phyloP scores from a whole-genome alignment of 306 rosid genomes.

The Biancaea sappan region DNA sequence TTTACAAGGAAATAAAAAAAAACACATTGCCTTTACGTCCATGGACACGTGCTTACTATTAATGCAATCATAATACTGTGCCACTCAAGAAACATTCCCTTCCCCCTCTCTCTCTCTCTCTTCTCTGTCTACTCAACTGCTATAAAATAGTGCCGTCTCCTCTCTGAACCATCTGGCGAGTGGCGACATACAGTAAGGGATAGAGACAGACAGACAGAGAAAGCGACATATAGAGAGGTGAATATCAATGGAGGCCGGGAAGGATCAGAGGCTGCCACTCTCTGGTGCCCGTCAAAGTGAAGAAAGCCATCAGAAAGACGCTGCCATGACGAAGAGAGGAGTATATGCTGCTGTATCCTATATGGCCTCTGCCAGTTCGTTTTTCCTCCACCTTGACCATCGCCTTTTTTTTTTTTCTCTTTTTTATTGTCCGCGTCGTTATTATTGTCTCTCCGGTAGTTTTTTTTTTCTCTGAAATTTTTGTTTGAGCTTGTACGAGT shows the following conservation, averaged over 20 bases:
- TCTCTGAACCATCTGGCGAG: neutral
- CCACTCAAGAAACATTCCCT: constrained; percentile 16
- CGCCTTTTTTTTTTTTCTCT: neutral
- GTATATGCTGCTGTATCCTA: constrained; percentile 69
- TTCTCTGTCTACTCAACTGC: neutral
- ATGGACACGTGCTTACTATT: neutral
- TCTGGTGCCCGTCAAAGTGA: constrained; percentile 20
- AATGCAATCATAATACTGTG: constrained; percentile 1
- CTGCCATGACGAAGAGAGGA: constrained; percentile 61
- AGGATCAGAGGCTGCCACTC: constrained; percentile 41
- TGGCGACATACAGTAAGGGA: neutral
- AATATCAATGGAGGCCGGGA: constrained; percentile 43
- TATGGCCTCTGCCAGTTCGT: constrained; percentile 70
- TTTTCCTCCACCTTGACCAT: neutral
- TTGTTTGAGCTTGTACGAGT: neutral
- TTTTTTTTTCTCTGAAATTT: neutral
- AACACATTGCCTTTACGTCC: too few species aligned
- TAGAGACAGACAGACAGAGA: neutral
- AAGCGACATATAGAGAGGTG: neutral
- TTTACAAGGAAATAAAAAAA: too few species aligned
- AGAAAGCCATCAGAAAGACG: constrained; percentile 36
- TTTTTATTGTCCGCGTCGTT: neutral
- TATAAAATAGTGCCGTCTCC: constrained; percentile 1
- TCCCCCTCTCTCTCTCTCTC: neutral
- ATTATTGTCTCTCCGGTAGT: too few species aligned